Percentiles rank a stretch among this genome's conserved stretches.
Conservation (phyloP, 495 filamentous ascomycete genomes). For the Podospora australis region DNA sequence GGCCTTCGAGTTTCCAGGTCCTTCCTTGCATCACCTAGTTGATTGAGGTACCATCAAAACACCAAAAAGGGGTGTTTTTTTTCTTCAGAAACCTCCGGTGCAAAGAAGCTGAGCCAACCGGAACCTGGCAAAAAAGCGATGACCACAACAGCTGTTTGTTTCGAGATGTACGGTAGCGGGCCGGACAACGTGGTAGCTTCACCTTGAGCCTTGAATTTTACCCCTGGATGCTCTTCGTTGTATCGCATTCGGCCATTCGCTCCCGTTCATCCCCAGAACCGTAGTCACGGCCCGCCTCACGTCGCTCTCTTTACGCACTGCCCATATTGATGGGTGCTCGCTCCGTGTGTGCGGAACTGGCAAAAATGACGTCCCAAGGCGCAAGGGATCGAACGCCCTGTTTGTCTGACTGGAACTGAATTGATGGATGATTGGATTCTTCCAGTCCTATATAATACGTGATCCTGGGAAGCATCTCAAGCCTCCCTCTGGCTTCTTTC, state of each 20-base stretch:
- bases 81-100: not conserved
- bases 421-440: too few species aligned
- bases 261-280: not conserved
- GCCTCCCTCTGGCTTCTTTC: not conserved
- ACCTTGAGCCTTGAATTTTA: too few species aligned
- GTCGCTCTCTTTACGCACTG: not conserved
- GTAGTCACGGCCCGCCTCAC: not conserved
- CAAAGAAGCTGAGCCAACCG: constrained; percentile 13
- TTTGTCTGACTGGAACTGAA: too few species aligned
- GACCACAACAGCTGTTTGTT: constrained; percentile 5
- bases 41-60: constrained; percentile 12
- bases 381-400: not conserved
- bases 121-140: constrained; percentile 14
- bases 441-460: too few species aligned
- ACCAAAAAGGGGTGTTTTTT: constrained; percentile 4
- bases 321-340: constrained; percentile 14
- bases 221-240: not conserved
- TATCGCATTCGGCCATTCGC: too few species aligned
- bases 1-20: constrained; percentile 10
- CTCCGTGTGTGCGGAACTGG: constrained; percentile 17
- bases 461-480: too few species aligned
- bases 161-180: not conserved
- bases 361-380: not conserved
- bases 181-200: not conserved
- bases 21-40: constrained; percentile 11